Percentiles rank a stretch among this genome's conserved stretches.
Evolutionary conservation across 371 early-diverging fungal species (phyloP).

Genomic region (Conidiobolus incongruus): DNA sequence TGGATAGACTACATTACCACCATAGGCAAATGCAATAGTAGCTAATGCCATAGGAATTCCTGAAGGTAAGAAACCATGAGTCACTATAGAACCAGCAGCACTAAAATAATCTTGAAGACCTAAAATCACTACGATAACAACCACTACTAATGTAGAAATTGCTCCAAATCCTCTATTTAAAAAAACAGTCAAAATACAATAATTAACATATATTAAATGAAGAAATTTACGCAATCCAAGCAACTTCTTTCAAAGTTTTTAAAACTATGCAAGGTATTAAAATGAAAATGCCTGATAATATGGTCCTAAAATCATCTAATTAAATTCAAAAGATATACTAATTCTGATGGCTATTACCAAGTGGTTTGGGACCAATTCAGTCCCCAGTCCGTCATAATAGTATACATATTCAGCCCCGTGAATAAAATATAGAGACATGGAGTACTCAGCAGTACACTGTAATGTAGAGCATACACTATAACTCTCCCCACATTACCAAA

Average conservation of each 20-base stretch:
- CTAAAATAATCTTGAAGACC: not conserved
- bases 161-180: no score
- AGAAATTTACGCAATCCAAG: no score
- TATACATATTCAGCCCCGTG: conserved; percentile 26
- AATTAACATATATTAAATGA: no score
- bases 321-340: no score
- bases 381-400: conserved; percentile 24
- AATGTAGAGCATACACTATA: conserved; percentile 33
- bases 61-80: conserved; percentile 19
- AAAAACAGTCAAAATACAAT: not conserved
- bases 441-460: conserved; percentile 40
- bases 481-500: conserved; percentile 32
- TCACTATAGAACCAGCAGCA: conserved; percentile 8
- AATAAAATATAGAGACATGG: conserved; percentile 56
- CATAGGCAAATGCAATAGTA: conserved; percentile 54
- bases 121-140: not conserved
- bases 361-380: conserved; percentile 19
- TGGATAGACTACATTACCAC: conserved; percentile 64
- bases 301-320: no score
- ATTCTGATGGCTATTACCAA: no score
- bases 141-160: not conserved
- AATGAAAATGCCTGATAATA: conserved; percentile 31
- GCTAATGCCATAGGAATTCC: conserved; percentile 14
- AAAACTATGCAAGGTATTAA: conserved; percentile 40
- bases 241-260: conserved; percentile 52